Conservation (phyloP, 177 flowering plant genomes). For the Vitis hybrid region DNA sequence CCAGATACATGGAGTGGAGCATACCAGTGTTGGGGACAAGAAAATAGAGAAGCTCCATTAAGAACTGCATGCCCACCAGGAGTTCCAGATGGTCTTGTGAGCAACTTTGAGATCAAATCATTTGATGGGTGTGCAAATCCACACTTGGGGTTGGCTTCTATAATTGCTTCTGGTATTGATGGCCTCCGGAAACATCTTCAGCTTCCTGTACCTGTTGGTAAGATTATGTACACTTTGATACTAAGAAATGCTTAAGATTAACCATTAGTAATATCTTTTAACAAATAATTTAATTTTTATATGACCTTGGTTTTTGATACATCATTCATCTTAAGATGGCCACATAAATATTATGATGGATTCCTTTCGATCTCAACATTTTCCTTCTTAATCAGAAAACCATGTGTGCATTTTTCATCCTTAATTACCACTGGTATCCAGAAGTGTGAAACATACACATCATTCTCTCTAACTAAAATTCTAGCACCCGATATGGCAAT, state of each 20-base stretch:
- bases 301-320: background rate
- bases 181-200: slow-evolving; percentile 74
- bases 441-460: too few relatives aligned
- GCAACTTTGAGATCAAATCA: slow-evolving; percentile 94
- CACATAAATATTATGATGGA: too few relatives aligned
- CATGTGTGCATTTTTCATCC: too few relatives aligned
- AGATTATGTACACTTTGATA: slow-evolving; percentile 8
- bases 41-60: slow-evolving; percentile 89
- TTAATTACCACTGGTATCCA: too few relatives aligned
- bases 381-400: too few relatives aligned
- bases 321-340: background rate
- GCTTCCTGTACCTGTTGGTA: slow-evolving; percentile 88
- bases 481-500: background rate
- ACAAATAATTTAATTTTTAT: background rate
- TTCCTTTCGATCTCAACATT: too few relatives aligned
- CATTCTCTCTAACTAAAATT: background rate
- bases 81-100: slow-evolving; percentile 66
- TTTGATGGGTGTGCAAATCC: slow-evolving; percentile 99
- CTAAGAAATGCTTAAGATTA: background rate
- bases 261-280: background rate
- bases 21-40: slow-evolving; percentile 93
- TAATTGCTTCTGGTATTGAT: slow-evolving; percentile 90
- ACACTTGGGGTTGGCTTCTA: slow-evolving; percentile 84
- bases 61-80: slow-evolving; percentile 97
- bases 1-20: slow-evolving; percentile 99